Base-by-base conservation (phyloP, 306 rosid species). In the Cucumis hystrix region DNA sequence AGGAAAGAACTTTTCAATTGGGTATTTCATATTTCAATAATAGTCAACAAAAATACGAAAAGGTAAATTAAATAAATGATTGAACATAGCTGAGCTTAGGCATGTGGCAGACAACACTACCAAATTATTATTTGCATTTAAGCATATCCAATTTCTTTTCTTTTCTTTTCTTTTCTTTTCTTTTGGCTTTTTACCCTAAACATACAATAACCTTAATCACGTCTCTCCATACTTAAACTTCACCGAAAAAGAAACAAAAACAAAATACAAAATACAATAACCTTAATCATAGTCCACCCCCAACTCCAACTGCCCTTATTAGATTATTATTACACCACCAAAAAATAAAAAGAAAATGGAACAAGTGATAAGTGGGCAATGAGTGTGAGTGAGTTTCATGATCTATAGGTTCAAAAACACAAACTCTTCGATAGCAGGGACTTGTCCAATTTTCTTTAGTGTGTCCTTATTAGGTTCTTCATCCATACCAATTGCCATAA, bases 401-500 rank as follows among this genome's bases (percentile, higher is more conserved):
- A 61, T n/a, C 13, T 86, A 92, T 40, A 90, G 88, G 66, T 90
- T 81, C 74, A 94, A 91, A 80, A 91, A 94, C 8, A 92, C 98
- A 54, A 94, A 92, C 90, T 94, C 98, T 68, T 94, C 97, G 37
- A 94, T 56, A 4, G 93, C 87, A 54, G 95, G 66, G 4, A 92
- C 95, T 23, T 80, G 79, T 57, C 98, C 98, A 16, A 94, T 90
- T 35, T 87, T 83, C n/a, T 20, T 59, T 10, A 91, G 87, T 23
- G 89, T 80, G 8, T 79, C 92, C 65, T 81, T 83, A 16, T 60
- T 80, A 11, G 98, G 98, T 66, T 89, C 91, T 78, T 94, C 97
- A 78, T 94, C 98, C 3, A 94, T 95, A 33, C 98, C 96, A 79
- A 92, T 94, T 0, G 98, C 97, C 97, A 92, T 92, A 33, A 94